A percentile compares a stretch with the other conserved stretches of the same genome.
These are phyloP conservation scores for Scleroderma bovista DNA, from an alignment of 768 basidiomycete species.

Conservation along the genomic window DNA sequence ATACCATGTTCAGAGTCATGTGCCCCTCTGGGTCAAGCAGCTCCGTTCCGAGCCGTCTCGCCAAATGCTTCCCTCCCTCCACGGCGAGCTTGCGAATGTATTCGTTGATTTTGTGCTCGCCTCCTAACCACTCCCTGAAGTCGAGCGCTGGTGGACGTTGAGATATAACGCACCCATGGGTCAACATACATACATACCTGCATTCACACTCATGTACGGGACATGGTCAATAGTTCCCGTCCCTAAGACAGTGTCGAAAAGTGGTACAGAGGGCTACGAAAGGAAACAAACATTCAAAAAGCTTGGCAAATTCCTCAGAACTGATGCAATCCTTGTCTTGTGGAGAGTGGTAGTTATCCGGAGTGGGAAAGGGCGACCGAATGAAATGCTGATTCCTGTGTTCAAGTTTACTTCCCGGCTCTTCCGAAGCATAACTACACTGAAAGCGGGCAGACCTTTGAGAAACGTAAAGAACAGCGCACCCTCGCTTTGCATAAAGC, in stretches of 20 bases:
- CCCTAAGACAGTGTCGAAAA: slow-evolving; percentile 37
- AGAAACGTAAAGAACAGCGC: slow-evolving; percentile 72
- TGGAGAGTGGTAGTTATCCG: slow-evolving; percentile 46
- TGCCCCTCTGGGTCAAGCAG: slow-evolving; percentile 58
- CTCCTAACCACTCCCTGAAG: slow-evolving; percentile 70
- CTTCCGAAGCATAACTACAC: background rate
- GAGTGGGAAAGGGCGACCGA: slow-evolving; percentile 54
- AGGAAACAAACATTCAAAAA: slow-evolving; percentile 37
- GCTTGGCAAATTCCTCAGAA: slow-evolving; percentile 39
- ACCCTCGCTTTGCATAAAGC: slow-evolving; percentile 65
- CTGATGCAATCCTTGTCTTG: slow-evolving; percentile 26
- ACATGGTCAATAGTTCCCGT: slow-evolving; percentile 57
- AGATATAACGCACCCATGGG: background rate
- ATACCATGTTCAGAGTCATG: slow-evolving; percentile 68
- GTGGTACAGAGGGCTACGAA: background rate
- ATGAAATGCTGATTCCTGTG: slow-evolving; percentile 60
- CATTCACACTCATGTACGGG: slow-evolving; percentile 46
- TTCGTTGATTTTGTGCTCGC: slow-evolving; percentile 62
- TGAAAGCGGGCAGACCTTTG: slow-evolving; percentile 35
- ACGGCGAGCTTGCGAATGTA: slow-evolving; percentile 70
- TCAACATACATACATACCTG: slow-evolving; percentile 36
- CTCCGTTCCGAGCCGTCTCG: slow-evolving; percentile 53
- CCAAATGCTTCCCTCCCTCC: slow-evolving; percentile 55
- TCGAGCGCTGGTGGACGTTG: slow-evolving; percentile 47
- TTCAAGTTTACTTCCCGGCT: background rate